Evolutionary conservation across 164 flowering plant species (phyloP), one percentile per base, ranked within the genome.

Genomic region (Vitis labrusca): DNA sequence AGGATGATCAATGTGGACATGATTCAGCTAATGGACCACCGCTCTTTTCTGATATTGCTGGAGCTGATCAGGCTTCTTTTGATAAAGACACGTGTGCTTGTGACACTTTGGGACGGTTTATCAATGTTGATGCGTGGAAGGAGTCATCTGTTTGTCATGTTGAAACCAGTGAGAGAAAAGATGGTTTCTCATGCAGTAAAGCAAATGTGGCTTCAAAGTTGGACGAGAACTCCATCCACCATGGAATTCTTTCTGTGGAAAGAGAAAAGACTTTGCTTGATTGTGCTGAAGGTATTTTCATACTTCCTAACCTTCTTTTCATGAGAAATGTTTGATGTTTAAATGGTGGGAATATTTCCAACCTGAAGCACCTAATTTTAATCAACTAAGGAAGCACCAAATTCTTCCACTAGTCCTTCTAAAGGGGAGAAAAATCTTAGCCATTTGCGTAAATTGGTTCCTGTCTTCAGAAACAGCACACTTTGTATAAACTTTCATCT

Each of bases 1-100:
- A 85, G 67, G 81, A 80, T 72, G 74, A 78, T 66, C 76, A 71
- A 49, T 68, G 48, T 78, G 70, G 58, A 12, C 49, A 58, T 48
- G 52, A 15, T 68, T 32, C 49, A 19, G 52, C 14, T 55, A 59
- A 77, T 47, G 76, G 61, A 15, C 52, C 53, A 32, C 56, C 15
- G 60, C 16, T 47, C 19, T 47, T 71, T 71, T 71, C 74, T 63
- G 66, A 67, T 74, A 50, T 48, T 73, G 79, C 66, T 63, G 69
- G 71, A 59, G 74, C 73, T 72, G 82, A 69, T 71, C 70, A 52
- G 61, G 56, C 66, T 70, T 47, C 29, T 69, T 32, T 61, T 55
- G 62, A 37, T 44, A 68, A 58, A 50, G 69, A 53, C 16, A 52
- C 56, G 19, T 37, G 30, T 61, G 50, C 62, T 50, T 59, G 57